Conservation (phyloP, 768 basidiomycete genomes). For the Tylopilus vinaceipallidus region DNA sequence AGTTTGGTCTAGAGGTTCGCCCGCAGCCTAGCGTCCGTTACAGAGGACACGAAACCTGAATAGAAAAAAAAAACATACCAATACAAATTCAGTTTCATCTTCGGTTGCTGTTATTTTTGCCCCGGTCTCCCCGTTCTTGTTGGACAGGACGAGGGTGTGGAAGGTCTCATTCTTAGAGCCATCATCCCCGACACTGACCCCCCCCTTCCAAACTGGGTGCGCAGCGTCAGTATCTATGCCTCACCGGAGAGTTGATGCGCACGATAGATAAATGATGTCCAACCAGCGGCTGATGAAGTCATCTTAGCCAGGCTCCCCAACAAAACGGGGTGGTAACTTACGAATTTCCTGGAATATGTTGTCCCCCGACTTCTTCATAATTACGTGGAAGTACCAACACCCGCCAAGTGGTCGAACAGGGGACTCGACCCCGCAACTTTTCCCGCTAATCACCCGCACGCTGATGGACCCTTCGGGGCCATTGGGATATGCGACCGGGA, state of each 20-base stretch:
- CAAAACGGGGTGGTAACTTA: conserved; percentile 33
- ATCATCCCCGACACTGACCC: conserved; percentile 56
- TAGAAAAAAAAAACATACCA: conserved; percentile 44
- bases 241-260: conserved; percentile 23
- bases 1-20: conserved; percentile 84
- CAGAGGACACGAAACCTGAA: background rate
- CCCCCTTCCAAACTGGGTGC: conserved; percentile 44
- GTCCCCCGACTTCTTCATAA: conserved; percentile 56
- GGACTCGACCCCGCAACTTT: conserved; percentile 80
- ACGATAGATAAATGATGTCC: conserved; percentile 91
- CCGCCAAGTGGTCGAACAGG: conserved; percentile 90
- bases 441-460: conserved; percentile 87
- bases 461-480: conserved; percentile 64
- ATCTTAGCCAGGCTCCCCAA: background rate
- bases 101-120: conserved; percentile 58
- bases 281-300: conserved; percentile 57
- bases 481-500: conserved; percentile 71
- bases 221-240: conserved; percentile 1
- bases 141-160: conserved; percentile 84
- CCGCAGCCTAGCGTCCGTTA: conserved; percentile 55
- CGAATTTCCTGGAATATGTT: conserved; percentile 82
- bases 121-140: conserved; percentile 57
- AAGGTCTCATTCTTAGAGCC: conserved; percentile 49
- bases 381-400: conserved; percentile 89
- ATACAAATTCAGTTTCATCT: conserved; percentile 68